Base-by-base conservation (phyloP, 192 early-diverging fungal genomes). In the Dimargaris xerosporica region DNA sequence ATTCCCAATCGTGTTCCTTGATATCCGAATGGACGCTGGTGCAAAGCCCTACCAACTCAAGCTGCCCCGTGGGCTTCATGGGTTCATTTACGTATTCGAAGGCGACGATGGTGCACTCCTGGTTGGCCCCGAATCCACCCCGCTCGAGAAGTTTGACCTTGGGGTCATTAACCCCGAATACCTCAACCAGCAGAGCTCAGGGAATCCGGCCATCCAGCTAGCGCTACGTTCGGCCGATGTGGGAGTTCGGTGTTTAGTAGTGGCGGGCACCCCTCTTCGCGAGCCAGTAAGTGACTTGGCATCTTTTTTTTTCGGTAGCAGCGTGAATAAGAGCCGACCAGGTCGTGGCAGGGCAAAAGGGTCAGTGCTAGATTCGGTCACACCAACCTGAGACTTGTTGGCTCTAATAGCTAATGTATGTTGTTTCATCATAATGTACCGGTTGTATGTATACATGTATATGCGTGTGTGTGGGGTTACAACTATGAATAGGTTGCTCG, bases 1-100 rank as follows among this genome's bases (percentile, higher is more conserved):
- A 42, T 89, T 84, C 0, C 92, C 91, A 7, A 86, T 89, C 54
- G 82, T 80, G 73, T 88, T 86, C 66, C 72, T 91, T 23, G 87
- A 95, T 64, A 73, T 91, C 39, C 73, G 78, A 52, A 75, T 93
- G 71, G 54, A 76, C 53, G 71, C 74, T 41, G 70, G 73, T 50
- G 79, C 78, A 28, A 75, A 71, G 50, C 65, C 62, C 50, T 77
- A 67, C 66, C 61, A 65, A 54, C 63, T 77, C 16, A 42, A 51
- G 64, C 85, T 61, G 69, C 82, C 71, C 66, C 79, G 64, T 62
- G 72, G 68, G 50, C 71, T 65, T 70, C 52, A 69, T 28, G 72
- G 64, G 10, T 62, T 76, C 60, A 68, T 68, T 34, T 75, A 79
- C 69, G 72, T 73, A 60, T 78, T 73, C 62, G n/a, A n/a, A n/a